phyloP scores from a whole-genome alignment of 2,329 filamentous ascomycete species.

The Epichloe sp. region DNA sequence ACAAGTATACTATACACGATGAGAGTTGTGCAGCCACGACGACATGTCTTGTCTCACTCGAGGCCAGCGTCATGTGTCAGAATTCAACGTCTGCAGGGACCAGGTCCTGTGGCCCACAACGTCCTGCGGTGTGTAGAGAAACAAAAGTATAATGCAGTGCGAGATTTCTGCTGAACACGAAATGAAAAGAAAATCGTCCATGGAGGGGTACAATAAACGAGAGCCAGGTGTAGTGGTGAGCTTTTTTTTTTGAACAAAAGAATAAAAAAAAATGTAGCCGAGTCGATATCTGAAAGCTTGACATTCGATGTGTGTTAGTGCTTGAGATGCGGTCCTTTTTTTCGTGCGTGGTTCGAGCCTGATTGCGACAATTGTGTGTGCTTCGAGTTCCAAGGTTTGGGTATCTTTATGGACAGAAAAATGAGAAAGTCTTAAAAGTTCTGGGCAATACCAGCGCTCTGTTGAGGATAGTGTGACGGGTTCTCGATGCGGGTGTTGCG shows the following conservation, averaged over 20 bases:
- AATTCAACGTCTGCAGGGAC: neutral
- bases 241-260: neutral
- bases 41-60: neutral
- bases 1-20: neutral
- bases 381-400: neutral
- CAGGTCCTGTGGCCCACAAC: too few relatives aligned
- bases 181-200: too few relatives aligned
- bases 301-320: neutral
- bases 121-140: neutral
- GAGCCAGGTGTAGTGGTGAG: neutral
- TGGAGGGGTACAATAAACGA: neutral
- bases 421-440: conserved; percentile 51
- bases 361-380: neutral
- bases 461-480: conserved; percentile 75
- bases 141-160: too few relatives aligned
- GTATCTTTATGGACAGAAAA: conserved; percentile 5
- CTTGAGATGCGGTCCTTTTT: neutral
- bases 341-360: neutral
- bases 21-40: neutral
- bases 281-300: neutral
- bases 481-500: conserved; percentile 93
- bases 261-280: neutral
- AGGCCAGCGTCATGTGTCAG: neutral
- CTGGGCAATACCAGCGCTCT: conserved; percentile 89
- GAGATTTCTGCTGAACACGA: too few relatives aligned